Evolutionary conservation across 1,139 yeast species (phyloP).

Genomic region (Tardiomyces blankii): DNA sequence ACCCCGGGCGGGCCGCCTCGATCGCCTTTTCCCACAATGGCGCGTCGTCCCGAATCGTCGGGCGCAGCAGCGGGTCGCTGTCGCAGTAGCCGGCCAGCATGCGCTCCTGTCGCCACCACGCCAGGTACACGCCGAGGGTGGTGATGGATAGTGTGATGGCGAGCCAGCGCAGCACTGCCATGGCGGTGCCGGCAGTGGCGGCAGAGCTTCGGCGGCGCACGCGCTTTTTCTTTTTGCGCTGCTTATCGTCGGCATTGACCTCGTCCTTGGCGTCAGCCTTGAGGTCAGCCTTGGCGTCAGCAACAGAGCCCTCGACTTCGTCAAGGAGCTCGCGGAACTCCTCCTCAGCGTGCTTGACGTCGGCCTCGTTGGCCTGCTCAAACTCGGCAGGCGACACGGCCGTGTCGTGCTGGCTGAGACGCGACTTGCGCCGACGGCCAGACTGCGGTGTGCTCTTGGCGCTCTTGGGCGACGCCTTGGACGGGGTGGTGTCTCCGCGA

Average conservation of each 20-base stretch:
- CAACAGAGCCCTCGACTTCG: background rate
- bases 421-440: background rate
- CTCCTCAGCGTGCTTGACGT: background rate
- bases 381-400: background rate
- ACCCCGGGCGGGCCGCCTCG: constrained; percentile 42
- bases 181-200: background rate
- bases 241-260: background rate
- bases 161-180: background rate
- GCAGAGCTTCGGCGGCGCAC: background rate
- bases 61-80: background rate
- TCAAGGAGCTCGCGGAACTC: background rate
- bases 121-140: constrained; percentile 1
- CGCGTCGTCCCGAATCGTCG: background rate
- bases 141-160: background rate
- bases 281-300: background rate
- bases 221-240: background rate
- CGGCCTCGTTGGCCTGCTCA: background rate
- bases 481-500: background rate
- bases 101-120: constrained; percentile 24
- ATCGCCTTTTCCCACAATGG: constrained; percentile 5
- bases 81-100: constrained; percentile 27
- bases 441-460: background rate
- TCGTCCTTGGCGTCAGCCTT: background rate
- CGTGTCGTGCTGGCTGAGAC: background rate
- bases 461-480: background rate